These are phyloP conservation scores for Pleurotus tuber-regium DNA, from an alignment of 768 basidiomycete genomes.

Conservation along the genomic window DNA sequence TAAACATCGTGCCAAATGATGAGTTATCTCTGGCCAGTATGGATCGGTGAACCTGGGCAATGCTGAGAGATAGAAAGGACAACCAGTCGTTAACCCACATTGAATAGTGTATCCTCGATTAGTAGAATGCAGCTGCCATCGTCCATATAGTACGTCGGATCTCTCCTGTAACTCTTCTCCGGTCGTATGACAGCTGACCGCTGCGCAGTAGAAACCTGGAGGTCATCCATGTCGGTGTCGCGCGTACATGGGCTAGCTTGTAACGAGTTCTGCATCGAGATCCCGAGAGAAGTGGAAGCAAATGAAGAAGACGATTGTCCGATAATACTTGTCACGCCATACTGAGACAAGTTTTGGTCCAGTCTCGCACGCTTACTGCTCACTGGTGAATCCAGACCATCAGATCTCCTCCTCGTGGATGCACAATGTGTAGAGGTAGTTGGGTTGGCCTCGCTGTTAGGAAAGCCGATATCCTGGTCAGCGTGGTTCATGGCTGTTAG, in stretches of 20 bases:
- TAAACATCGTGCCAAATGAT: slow-evolving; percentile 65
- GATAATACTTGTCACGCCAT: background rate
- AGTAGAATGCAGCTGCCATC: slow-evolving; percentile 69
- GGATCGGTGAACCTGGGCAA: slow-evolving; percentile 52
- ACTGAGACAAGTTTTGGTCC: slow-evolving; percentile 2
- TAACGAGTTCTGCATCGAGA: background rate
- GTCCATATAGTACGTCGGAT: slow-evolving; percentile 59
- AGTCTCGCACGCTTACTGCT: slow-evolving; percentile 10
- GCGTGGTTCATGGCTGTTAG: slow-evolving; percentile 8
- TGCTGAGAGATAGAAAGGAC: slow-evolving; percentile 1
- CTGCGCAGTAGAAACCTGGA: background rate
- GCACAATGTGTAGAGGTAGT: background rate
- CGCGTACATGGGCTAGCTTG: background rate
- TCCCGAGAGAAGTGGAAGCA: background rate
- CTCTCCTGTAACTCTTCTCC: slow-evolving; percentile 26
- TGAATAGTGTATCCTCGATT: slow-evolving; percentile 65
- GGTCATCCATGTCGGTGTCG: slow-evolving; percentile 16
- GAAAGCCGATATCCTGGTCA: background rate
- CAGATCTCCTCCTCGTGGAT: background rate
- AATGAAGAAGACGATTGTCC: slow-evolving; percentile 2
- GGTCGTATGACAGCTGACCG: slow-evolving; percentile 5
- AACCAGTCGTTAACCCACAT: slow-evolving; percentile 52
- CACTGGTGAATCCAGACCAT: background rate
- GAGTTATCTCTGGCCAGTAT: slow-evolving; percentile 62
- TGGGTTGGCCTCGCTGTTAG: background rate